Conservation (phyloP, 768 basidiomycete species). For the Hericium coralloides region DNA sequence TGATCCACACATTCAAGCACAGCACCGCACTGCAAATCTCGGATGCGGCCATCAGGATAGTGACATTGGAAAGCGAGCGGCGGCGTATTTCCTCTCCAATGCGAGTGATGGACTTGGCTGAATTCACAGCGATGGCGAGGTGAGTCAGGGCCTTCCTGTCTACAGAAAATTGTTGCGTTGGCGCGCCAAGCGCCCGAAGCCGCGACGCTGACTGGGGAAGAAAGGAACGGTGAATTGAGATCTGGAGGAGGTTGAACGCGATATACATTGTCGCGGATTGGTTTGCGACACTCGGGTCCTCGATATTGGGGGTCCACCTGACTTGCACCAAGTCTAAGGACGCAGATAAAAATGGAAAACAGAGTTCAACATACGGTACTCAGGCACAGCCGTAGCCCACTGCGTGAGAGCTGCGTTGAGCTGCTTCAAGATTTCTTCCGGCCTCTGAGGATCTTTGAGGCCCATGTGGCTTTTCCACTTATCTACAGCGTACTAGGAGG, state of each 20-base stretch:
- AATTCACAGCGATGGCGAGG: constrained; percentile 7
- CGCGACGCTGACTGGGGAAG: constrained; percentile 32
- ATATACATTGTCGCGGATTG: constrained; percentile 35
- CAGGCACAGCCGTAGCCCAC: constrained; percentile 22
- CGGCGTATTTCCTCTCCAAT: constrained; percentile 7
- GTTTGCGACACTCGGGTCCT: constrained; percentile 29
- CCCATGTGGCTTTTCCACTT: constrained; percentile 21
- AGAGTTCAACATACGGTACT: constrained; percentile 17
- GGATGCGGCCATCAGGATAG: constrained; percentile 7
- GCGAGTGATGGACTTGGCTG: constrained; percentile 6
- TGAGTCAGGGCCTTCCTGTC: constrained; percentile 5
- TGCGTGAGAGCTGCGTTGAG: constrained; percentile 37
- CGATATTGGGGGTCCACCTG: constrained; percentile 33
- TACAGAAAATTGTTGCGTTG: not conserved
- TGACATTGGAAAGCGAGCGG: constrained; percentile 10
- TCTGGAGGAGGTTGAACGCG: constrained; percentile 53
- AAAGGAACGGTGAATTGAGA: constrained; percentile 72
- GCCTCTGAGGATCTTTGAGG: constrained; percentile 18
- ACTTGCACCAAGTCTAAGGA: constrained; percentile 16
- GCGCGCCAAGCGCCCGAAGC: constrained; percentile 3
- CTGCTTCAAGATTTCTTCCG: constrained; percentile 29
- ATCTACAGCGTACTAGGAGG: constrained; percentile 27
- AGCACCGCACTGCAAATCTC: constrained; percentile 10
- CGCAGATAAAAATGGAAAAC: too few relatives aligned
- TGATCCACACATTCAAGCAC: constrained; percentile 11